phyloP scores from a whole-genome alignment of 306 rosid species.

The Argentina anserina region DNA sequence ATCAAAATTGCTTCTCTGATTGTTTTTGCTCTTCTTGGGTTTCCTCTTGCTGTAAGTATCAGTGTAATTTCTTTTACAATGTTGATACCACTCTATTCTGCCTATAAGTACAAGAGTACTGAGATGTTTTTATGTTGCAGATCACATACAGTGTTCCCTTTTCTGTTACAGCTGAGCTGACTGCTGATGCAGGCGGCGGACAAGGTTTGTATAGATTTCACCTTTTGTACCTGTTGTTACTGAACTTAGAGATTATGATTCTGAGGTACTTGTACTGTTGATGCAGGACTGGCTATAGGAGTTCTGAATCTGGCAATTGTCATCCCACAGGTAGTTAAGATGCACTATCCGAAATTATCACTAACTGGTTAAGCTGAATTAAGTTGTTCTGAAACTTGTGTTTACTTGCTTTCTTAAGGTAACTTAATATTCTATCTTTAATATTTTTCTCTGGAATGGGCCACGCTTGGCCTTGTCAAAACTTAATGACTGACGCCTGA shows the following conservation, averaged over 20 bases:
- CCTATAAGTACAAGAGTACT: constrained; percentile 18
- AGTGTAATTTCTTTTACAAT: constrained; percentile 5
- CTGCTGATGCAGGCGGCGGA: constrained; percentile 96
- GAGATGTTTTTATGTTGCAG: constrained; percentile 50
- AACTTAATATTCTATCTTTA: background rate
- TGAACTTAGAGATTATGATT: constrained; percentile 20
- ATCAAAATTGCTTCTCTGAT: constrained; percentile 77
- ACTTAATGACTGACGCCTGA: background rate
- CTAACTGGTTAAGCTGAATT: background rate
- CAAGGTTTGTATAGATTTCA: constrained; percentile 58
- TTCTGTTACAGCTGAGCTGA: constrained; percentile 84
- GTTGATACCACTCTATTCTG: constrained; percentile 14
- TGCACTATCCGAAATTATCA: constrained; percentile 3
- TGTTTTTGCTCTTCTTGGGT: constrained; percentile 91
- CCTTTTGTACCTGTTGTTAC: constrained; percentile 9
- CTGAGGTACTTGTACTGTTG: constrained; percentile 28
- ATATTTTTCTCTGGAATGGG: background rate
- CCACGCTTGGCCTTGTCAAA: background rate
- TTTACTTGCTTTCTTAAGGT: constrained; percentile 4
- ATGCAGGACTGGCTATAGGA: constrained; percentile 91
- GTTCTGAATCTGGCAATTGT: constrained; percentile 97
- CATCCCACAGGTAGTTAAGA: constrained; percentile 75
- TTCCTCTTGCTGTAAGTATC: constrained; percentile 89
- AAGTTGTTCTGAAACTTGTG: background rate
- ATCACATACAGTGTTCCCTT: constrained; percentile 95